Conservation (phyloP, 768 basidiomycete genomes). For the Amanita pseudoporphyria region DNA sequence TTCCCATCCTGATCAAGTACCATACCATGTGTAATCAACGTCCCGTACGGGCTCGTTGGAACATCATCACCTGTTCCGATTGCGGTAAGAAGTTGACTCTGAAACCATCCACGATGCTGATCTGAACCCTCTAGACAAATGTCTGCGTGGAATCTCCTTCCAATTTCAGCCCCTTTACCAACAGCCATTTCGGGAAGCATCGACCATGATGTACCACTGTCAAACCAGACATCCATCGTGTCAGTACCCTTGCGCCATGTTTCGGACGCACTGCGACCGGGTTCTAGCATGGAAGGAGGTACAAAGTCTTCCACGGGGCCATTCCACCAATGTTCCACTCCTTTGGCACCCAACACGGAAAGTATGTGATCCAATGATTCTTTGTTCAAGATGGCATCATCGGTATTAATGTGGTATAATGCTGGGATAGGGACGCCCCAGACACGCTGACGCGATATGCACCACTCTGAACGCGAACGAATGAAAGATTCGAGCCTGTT, state of each 20-base stretch:
- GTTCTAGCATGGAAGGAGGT: slow-evolving; percentile 42
- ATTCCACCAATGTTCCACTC: slow-evolving; percentile 87
- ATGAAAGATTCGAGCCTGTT: slow-evolving; percentile 86
- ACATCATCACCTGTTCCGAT: slow-evolving; percentile 37
- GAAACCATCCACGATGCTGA: slow-evolving; percentile 99
- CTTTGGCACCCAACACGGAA: slow-evolving; percentile 57
- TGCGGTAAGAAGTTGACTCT: slow-evolving; percentile 84
- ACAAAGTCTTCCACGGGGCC: slow-evolving; percentile 80
- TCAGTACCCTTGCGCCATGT: slow-evolving; percentile 77
- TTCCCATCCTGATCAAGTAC: slow-evolving; percentile 83
- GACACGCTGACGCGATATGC: slow-evolving; percentile 92
- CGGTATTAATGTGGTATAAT: slow-evolving; percentile 56
- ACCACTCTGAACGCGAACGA: slow-evolving; percentile 91
- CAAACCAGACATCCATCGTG: slow-evolving; percentile 99
- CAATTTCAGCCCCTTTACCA: slow-evolving; percentile 16
- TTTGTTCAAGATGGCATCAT: slow-evolving; percentile 52
- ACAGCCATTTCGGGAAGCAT: slow-evolving; percentile 42
- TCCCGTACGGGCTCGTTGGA: slow-evolving; percentile 50
- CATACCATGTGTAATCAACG: slow-evolving; percentile 94
- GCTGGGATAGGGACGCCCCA: slow-evolving; percentile 98
- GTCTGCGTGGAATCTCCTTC: slow-evolving; percentile 51
- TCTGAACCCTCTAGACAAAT: slow-evolving; percentile 93
- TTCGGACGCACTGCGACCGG: slow-evolving; percentile 30
- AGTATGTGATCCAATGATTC: slow-evolving; percentile 70
- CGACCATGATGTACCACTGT: slow-evolving; percentile 93